Base-by-base conservation (phyloP, 2,329 filamentous ascomycete genomes). In the Fusarium albosuccineum region DNA sequence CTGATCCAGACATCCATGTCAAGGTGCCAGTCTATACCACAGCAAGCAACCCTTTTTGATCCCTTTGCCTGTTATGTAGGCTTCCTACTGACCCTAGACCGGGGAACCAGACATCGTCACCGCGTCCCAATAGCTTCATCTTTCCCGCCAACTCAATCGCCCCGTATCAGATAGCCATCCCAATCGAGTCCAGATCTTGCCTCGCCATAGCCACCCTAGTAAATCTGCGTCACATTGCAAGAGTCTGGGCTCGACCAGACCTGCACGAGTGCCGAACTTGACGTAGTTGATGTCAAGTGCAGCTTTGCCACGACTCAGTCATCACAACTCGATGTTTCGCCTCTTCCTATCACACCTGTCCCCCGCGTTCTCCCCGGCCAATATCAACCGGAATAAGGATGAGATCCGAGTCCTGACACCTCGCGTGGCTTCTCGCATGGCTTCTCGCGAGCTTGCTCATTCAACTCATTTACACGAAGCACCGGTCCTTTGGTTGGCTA, bases 1-100 rank as follows among this genome's bases (percentile, higher is more conserved):
- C 67, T 50, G 57, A 67, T 69, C 29, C 17, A 36, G 49, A 52
- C 45, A 66, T 45, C 53, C 50, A 40, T 42, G 39, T 34, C 41
- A n/a, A 50, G 27, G 14, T 49, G 26, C 37, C 27, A 48, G 45
- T 54, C 54, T 33, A 16, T 57, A 50, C 59, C 33, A 29, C 27
- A 52, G 11, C 29, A 39, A 11, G 30, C 30, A 33, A 39, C 3
- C 36, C 36, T 39, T 39, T 39, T 7, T 39, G 17, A 13, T 42
- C 37, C 37, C 29, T n/a, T 13, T 26, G 29, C 16, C 33, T 39
- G n/a, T 34, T 39, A 27, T 16, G 45, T 33, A 51, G 48, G 30
- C 22, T 30, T 16, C 41, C 5, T 9, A 33, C 30, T 33, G 4
- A 53, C 50, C 50, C 50, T 53, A 53, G 37, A 53, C 50, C 50